phyloP scores from a whole-genome alignment of 2,329 filamentous ascomycete genomes.

The Macrophomina phaseolina region DNA sequence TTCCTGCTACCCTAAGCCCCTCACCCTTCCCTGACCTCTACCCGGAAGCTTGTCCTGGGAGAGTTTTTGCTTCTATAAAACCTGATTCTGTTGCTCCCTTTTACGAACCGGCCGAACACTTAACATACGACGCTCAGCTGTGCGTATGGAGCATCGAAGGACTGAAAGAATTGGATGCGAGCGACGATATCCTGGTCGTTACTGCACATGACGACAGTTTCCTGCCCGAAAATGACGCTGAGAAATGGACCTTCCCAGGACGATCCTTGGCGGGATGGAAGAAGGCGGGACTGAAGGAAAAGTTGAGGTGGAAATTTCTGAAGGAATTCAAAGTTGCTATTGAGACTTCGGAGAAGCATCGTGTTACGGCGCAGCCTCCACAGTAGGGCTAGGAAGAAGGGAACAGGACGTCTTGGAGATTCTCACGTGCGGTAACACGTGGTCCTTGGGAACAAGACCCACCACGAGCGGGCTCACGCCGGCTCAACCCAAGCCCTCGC shows the following conservation, averaged over 20 bases:
- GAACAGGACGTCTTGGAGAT: no score
- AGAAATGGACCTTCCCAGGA: neutral
- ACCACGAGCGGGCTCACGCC: no score
- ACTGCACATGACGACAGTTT: conserved; percentile 27
- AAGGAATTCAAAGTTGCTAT: no score
- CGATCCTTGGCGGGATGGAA: neutral
- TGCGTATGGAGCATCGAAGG: conserved; percentile 12
- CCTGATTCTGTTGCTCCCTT: neutral
- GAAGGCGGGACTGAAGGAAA: neutral
- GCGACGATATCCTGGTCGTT: conserved; percentile 23
- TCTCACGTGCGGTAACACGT: no score
- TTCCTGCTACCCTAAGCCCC: neutral
- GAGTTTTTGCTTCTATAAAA: neutral
- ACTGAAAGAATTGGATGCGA: conserved; percentile 22
- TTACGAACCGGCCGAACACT: neutral
- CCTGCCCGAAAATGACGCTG: neutral
- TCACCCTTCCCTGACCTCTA: neutral
- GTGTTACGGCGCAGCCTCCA: no score
- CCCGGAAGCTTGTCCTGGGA: neutral
- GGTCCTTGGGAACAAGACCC: no score
- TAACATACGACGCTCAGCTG: neutral
- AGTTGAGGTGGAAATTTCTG: neutral
- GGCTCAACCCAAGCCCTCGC: no score
- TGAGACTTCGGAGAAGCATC: no score
- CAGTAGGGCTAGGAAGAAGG: no score